Evolutionary conservation across 2,329 filamentous ascomycete genomes (phyloP), one percentile per base, ranked within the genome.

Genomic region (Cladosporium phlei): DNA sequence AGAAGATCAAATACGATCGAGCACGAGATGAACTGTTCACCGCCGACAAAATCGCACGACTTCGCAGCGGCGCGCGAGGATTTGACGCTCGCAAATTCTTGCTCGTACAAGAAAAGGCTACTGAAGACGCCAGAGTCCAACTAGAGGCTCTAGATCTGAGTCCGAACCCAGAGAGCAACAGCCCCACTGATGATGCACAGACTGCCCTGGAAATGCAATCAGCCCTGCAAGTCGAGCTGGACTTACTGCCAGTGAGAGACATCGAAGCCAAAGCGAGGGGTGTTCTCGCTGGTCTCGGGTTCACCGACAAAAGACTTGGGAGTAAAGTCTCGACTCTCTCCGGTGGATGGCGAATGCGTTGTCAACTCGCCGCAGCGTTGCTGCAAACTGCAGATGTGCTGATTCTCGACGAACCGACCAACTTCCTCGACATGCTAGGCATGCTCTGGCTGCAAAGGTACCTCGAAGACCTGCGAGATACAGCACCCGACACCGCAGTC

Each of bases 361-460:
- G 67, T 38, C 63, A 64, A 33, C 62, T 73, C 9, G 71, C 70
- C 2, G 67, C 66, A 3, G 79, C 80, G 0, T 72, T 94, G 3
- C 77, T 88, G 1, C 83, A 89, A 52, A 78, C 83, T 6, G 79
- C 82, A 0, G 87, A 94, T 54, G 79, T 94, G 2, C 72, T 94
- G 48, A 82, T 94, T 40, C 78, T 94, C 2, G 88, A 94, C 62
- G 88, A 94, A 61, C 88, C 88, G 0, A 94, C 88, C 25, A 94
- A 94, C 60, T 94, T 88, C 60, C 75, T 94, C 1, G 88, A 94
- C 59, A 71, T 94, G 1, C 75, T 89, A 0, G 86, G 86, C 1
- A 89, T 95, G 48, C 79, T 95, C 47, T 94, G 88, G 87, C 73
- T 95, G 1, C 84, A 94, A 60, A 76, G 77, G 10, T 83, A 89